Evolutionary conservation across 1,284 basidiomycete genomes (phyloP).

Genomic region (Leccinum subspadiceum): DNA sequence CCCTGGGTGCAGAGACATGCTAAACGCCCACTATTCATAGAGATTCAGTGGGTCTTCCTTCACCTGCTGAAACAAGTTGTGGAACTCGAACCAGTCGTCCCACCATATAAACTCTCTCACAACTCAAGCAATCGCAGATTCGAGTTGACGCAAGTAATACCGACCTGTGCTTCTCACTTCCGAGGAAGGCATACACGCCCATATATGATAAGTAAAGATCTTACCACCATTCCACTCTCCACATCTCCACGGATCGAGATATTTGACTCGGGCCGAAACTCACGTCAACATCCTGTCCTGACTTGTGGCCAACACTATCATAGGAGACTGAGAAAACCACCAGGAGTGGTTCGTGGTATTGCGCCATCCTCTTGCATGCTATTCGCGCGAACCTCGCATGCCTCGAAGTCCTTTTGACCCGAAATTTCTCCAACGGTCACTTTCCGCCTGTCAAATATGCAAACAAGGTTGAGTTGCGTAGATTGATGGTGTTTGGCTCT

Average conservation of each 20-base stretch:
- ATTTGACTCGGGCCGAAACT: not conserved
- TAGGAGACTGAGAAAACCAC: not conserved
- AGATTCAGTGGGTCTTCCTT: not conserved
- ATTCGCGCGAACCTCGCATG: conserved; percentile 8
- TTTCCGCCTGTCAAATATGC: conserved; percentile 1
- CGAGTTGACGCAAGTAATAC: not conserved
- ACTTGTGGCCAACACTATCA: not conserved
- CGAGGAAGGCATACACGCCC: not conserved
- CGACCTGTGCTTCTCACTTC: conserved; percentile 2
- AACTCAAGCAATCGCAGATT: not conserved
- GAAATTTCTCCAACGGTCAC: not conserved
- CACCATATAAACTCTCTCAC: not conserved
- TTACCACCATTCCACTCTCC: not conserved
- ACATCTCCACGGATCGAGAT: not conserved
- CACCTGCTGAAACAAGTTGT: not conserved
- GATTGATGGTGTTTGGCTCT: conserved; percentile 2
- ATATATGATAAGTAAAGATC: not conserved
- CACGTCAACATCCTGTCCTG: not conserved
- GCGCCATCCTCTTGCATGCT: not conserved
- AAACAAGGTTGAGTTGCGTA: conserved; percentile 18
- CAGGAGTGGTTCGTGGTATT: not conserved
- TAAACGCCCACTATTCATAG: not conserved
- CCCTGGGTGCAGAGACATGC: not conserved
- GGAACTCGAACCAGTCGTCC: not conserved
- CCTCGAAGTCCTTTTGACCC: not conserved